Evolutionary conservation across 1,139 yeast genomes (phyloP).

Genomic region (Diutina siamensis): DNA sequence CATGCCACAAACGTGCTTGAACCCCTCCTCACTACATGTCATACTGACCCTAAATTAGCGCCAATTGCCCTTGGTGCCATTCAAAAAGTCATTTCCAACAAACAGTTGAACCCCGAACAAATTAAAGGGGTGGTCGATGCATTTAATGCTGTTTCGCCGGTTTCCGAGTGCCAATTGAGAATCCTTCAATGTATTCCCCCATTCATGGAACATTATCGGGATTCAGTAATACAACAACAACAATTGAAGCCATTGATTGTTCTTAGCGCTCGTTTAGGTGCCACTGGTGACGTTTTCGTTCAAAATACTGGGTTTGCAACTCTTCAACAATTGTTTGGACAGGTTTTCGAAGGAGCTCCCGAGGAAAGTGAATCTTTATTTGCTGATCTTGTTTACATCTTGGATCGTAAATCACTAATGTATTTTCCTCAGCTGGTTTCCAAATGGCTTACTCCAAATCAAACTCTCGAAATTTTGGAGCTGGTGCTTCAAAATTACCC

Average conservation of each 20-base stretch:
- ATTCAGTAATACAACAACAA: slow-evolving; percentile 14
- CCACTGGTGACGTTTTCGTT: slow-evolving; percentile 65
- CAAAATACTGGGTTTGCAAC: slow-evolving; percentile 92
- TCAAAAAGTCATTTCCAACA: slow-evolving; percentile 37
- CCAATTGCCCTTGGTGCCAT: slow-evolving; percentile 62
- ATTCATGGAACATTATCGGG: slow-evolving; percentile 47
- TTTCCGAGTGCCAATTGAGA: slow-evolving; percentile 70
- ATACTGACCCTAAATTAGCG: slow-evolving; percentile 65
- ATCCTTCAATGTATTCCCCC: slow-evolving; percentile 79
- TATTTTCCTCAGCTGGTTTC: slow-evolving; percentile 1
- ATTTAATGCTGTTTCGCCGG: slow-evolving; percentile 52
- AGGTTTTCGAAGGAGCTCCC: slow-evolving; percentile 44
- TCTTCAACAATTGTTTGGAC: slow-evolving; percentile 68
- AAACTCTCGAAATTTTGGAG: background rate
- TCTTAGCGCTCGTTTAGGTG: slow-evolving; percentile 58
- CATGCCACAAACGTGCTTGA: slow-evolving; percentile 14
- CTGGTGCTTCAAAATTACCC: background rate
- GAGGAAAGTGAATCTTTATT: background rate
- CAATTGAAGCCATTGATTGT: slow-evolving; percentile 46
- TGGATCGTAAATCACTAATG: background rate
- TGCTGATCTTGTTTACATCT: background rate
- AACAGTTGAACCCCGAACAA: background rate
- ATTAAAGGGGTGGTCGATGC: slow-evolving; percentile 40
- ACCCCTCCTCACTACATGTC: slow-evolving; percentile 64
- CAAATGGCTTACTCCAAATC: background rate